Evolutionary conservation across 2,329 filamentous ascomycete genomes (phyloP), one percentile per base, ranked within the genome.

Genomic region (Neopestalotiopsis sp.): DNA sequence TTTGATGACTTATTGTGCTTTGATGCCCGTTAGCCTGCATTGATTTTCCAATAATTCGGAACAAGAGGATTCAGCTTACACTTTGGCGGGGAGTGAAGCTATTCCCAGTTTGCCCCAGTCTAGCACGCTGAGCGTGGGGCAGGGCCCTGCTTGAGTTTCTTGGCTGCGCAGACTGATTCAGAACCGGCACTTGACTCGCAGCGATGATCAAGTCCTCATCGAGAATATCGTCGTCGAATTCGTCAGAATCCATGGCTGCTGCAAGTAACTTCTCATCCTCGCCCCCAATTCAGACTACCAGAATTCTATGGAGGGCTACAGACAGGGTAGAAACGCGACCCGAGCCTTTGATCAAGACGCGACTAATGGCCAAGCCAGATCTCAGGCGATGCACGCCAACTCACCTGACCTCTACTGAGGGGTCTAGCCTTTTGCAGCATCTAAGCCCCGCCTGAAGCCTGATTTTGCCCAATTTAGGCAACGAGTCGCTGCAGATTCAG

Each of bases 191-290:
- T 71, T 90, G 86, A 49, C 87, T 89, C 28, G 90, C 83, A 6
- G 86, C 90, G 45, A 86, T 81, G 59, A 92, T 83, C 69, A 93
- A 81, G 72, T 91, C 90, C 74, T 91, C 90, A 70, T 93, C 91
- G 66, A 88, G 86, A 66, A 92, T 85, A 71, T 87, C 86, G 70
- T 89, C 89, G 69, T 89, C 89, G 75, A 89, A 92, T 61, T 91
- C 89, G 72, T 92, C 88, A 70, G 81, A 85, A 70, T 88, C 85
- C 87, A 88, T 88, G 61, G 61, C 73, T 40, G 5, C 28, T 28
- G 14, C 53, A 9, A 17, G 20, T 30, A 30, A 12, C 5, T 28
- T 42, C 2, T 45, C 65, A 67, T 66, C 20, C 17, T 34, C 42
- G 62, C 24, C 20, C 24, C 24, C 57, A 17, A 28, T 10, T 17